Conservation (phyloP, 768 basidiomycete genomes). For the Boletus vermiculosoides region DNA sequence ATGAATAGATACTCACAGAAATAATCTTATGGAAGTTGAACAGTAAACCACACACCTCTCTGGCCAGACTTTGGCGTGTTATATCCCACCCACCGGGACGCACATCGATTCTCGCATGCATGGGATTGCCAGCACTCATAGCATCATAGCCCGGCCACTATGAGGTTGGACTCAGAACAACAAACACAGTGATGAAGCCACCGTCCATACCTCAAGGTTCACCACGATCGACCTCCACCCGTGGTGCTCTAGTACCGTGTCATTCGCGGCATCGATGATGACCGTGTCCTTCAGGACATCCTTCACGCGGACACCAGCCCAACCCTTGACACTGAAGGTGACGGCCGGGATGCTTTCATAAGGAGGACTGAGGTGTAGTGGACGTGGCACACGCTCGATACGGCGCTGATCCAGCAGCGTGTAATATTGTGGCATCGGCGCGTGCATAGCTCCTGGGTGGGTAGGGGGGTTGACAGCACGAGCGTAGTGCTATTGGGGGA, state of each 20-base stretch:
- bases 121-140: not conserved
- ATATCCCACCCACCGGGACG: slow-evolving; percentile 4
- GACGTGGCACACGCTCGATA: slow-evolving; percentile 23
- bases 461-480: slow-evolving; percentile 12
- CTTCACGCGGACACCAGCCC: slow-evolving; percentile 19
- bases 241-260: slow-evolving; percentile 13
- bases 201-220: slow-evolving; percentile 18
- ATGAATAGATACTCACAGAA: slow-evolving; percentile 7
- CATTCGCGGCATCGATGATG: slow-evolving; percentile 18
- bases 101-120: slow-evolving; percentile 16
- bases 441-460: slow-evolving; percentile 17
- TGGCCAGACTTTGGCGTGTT: slow-evolving; percentile 23
- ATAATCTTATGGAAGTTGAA: slow-evolving; percentile 1
- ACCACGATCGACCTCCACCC: slow-evolving; percentile 24
- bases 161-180: not conserved
- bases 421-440: slow-evolving; percentile 20
- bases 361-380: slow-evolving; percentile 7
- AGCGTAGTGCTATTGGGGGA: slow-evolving; percentile 13
- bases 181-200: not conserved
- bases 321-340: slow-evolving; percentile 18
- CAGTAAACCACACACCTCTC: slow-evolving; percentile 16
- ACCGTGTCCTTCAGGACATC: slow-evolving; percentile 13
- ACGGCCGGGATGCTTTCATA: slow-evolving; percentile 16
- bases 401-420: slow-evolving; percentile 15
- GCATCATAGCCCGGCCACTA: slow-evolving; percentile 28